A percentile compares a stretch with the other conserved stretches of the same genome.
Evolutionary conservation across 495 filamentous ascomycete genomes (phyloP).

Genomic region (Polyplosphaeria fusca): DNA sequence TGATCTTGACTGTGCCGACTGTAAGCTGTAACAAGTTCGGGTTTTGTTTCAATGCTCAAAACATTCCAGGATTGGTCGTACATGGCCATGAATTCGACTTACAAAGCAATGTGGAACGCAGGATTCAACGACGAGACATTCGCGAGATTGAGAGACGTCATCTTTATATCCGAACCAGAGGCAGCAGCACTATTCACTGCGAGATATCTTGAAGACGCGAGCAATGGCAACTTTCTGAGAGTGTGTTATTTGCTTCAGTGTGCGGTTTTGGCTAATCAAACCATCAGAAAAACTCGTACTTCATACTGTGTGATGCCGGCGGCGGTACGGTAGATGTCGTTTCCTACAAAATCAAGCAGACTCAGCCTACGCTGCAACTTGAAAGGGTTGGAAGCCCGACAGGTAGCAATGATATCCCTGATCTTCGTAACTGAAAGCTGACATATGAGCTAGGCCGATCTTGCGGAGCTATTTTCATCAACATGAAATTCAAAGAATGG

Average conservation of each 20-base stretch:
- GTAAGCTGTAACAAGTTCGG: neutral
- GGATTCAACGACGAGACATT: conserved; percentile 19
- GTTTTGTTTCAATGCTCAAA: neutral
- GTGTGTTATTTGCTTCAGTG: neutral
- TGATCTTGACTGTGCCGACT: conserved; percentile 21
- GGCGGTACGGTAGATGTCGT: conserved; percentile 30
- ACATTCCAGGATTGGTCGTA: conserved; percentile 17
- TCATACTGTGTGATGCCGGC: conserved; percentile 24
- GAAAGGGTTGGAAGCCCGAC: conserved; percentile 9
- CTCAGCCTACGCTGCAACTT: conserved; percentile 15
- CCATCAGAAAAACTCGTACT: conserved; percentile 5
- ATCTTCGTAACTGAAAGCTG: neutral
- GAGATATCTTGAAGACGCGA: conserved; percentile 3
- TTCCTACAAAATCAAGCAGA: conserved; percentile 18
- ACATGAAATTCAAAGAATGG: conserved; percentile 25
- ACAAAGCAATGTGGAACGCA: conserved; percentile 14
- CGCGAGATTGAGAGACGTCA: conserved; percentile 9
- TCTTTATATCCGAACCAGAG: conserved; percentile 23
- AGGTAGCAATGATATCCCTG: neutral
- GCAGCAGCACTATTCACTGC: conserved; percentile 21
- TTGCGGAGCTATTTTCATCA: conserved; percentile 29
- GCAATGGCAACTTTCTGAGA: conserved; percentile 5
- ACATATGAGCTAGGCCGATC: conserved; percentile 4
- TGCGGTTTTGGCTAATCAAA: neutral
- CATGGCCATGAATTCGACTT: conserved; percentile 26